Evolutionary conservation across 352 stramenopile genomes (phyloP).

Genomic region (Phytophthora colocasiae): DNA sequence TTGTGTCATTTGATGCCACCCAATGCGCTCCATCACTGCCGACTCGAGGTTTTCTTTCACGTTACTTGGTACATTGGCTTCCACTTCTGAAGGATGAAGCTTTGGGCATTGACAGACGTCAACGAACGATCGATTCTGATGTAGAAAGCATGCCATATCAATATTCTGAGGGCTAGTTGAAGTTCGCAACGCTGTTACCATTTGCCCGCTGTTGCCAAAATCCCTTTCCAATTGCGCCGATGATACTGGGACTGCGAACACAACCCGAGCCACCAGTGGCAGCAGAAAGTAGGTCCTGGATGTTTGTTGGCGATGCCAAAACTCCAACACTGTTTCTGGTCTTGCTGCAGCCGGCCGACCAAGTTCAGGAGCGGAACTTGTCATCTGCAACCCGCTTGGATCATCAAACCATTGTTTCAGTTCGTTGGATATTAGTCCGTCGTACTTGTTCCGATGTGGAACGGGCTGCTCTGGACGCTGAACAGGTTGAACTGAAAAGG

Average conservation of each 20-base stretch:
- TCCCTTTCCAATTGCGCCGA: slow-evolving; percentile 6
- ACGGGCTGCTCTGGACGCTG: background rate
- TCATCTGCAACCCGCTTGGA: background rate
- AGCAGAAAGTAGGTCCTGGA: background rate
- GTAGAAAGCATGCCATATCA: slow-evolving; percentile 1
- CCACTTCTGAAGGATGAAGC: background rate
- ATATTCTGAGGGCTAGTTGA: slow-evolving; percentile 4
- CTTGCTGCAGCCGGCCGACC: background rate
- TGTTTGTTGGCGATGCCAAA: background rate
- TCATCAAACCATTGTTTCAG: background rate
- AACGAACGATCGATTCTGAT: slow-evolving; percentile 7
- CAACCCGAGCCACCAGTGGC: background rate
- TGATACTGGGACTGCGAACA: background rate
- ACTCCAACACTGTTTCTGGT: background rate
- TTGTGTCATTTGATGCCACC: background rate
- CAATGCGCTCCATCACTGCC: slow-evolving; percentile 2
- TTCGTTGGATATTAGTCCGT: background rate
- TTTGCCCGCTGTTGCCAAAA: slow-evolving; percentile 5
- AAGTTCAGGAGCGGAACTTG: background rate
- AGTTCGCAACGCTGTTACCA: slow-evolving; percentile 1
- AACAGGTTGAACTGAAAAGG: background rate
- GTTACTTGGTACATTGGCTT: slow-evolving; percentile 4
- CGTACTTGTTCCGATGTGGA: background rate
- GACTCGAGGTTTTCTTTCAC: slow-evolving; percentile 3
- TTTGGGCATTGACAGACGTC: slow-evolving; percentile 5